Evolutionary conservation across 257 asterid species (phyloP).

Genomic region (Solanum chilense): DNA sequence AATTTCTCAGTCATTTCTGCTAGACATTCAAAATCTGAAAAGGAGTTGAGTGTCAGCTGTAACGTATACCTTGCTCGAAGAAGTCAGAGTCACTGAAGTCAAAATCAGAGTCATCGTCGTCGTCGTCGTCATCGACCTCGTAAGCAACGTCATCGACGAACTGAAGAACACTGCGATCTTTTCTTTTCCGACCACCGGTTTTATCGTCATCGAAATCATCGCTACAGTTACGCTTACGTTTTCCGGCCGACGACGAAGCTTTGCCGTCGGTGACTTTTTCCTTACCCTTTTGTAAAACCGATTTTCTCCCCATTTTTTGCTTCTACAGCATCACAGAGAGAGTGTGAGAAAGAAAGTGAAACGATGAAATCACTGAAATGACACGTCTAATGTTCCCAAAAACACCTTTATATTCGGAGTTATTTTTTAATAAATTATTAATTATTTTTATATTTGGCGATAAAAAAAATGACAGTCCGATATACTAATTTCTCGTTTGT

Average conservation of each 20-base stretch:
- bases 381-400: background rate
- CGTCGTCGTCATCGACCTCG: conserved; percentile 35
- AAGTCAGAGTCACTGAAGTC: conserved; percentile 27
- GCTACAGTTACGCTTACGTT: conserved; percentile 32
- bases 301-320: background rate
- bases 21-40: background rate
- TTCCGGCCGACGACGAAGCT: conserved; percentile 30
- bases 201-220: conserved; percentile 39
- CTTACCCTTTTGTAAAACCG: conserved; percentile 73
- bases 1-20: background rate
- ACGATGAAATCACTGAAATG: background rate
- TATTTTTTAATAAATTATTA: background rate
- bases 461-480: background rate
- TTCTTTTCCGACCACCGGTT: conserved; percentile 44
- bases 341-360: background rate
- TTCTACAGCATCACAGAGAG: background rate
- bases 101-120: conserved; percentile 10
- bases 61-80: background rate
- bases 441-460: background rate
- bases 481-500: background rate
- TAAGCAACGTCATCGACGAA: conserved; percentile 61
- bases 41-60: background rate
- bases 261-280: conserved; percentile 52
- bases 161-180: conserved; percentile 41
- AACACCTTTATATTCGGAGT: background rate